These are phyloP conservation scores for Zoysia pacifica DNA, from an alignment of 176 grass and related monocot genomes.

Conservation along the genomic window DNA sequence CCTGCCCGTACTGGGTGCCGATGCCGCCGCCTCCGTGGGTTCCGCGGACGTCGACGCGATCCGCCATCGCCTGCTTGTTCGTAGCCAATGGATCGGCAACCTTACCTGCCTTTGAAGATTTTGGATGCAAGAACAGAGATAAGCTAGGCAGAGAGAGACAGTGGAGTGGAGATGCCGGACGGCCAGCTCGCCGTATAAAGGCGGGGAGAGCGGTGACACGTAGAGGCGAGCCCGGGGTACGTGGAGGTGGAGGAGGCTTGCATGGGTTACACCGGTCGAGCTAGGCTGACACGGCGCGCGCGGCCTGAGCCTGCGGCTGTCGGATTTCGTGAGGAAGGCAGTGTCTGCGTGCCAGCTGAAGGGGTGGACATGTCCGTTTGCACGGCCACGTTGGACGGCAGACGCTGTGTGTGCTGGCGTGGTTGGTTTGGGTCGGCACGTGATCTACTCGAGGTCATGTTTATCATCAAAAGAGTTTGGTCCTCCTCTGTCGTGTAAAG, in stretches of 20 bases:
- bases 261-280: conserved; percentile 53
- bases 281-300: conserved; percentile 35
- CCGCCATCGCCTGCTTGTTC: conserved; percentile 38
- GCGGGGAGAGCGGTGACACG: conserved; percentile 62
- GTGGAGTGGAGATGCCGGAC: background rate
- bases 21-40: background rate
- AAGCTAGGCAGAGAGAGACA: background rate
- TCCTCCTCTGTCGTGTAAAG: too few species aligned
- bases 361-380: background rate
- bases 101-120: too few species aligned
- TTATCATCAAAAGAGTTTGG: background rate
- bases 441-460: background rate
- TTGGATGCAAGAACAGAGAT: background rate
- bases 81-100: background rate
- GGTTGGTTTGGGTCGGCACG: background rate
- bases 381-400: conserved; percentile 2
- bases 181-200: conserved; percentile 33
- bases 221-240: conserved; percentile 42
- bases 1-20: background rate
- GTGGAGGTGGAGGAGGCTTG: conserved; percentile 52
- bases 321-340: background rate
- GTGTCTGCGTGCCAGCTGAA: conserved; percentile 27
- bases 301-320: conserved; percentile 1
- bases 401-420: background rate
- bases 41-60: conserved; percentile 41